phyloP scores from a whole-genome alignment of 371 early-diverging fungal species.

The Blyttiomyces sp. region DNA sequence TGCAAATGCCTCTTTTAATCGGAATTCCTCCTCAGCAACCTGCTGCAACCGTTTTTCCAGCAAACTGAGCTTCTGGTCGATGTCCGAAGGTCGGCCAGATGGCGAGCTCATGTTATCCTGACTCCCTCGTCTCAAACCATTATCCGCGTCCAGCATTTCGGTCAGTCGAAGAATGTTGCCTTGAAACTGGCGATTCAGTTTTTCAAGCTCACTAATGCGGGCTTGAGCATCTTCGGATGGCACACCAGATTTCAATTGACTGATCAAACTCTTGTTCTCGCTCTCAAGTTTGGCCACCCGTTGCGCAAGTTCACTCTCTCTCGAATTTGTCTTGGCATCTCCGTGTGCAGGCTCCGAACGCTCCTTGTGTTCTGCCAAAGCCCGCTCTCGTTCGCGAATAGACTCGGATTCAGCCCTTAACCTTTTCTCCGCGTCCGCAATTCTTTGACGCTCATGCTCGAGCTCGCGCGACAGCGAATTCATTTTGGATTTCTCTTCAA shows the following conservation, averaged over 20 bases:
- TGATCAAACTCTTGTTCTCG: conserved; percentile 1
- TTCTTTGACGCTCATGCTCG: conserved; percentile 4
- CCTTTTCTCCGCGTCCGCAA: conserved; percentile 7
- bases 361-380: neutral
- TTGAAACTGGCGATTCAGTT: conserved; percentile 20
- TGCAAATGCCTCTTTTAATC: conserved; percentile 15
- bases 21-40: conserved; percentile 15
- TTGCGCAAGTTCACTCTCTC: neutral
- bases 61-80: conserved; percentile 5
- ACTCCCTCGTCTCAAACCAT: neutral
- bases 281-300: conserved; percentile 3
- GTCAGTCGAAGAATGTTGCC: conserved; percentile 22
- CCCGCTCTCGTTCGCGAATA: conserved; percentile 11
- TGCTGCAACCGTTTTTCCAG: conserved; percentile 3
- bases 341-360: neutral
- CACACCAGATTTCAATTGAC: neutral
- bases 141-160: conserved; percentile 28
- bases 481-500: conserved; percentile 6
- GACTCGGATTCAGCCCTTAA: too few relatives aligned
- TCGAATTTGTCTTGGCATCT: neutral
- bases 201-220: conserved; percentile 15
- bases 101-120: neutral
- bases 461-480: conserved; percentile 1
- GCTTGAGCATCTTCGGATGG: neutral
- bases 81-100: too few relatives aligned